Conservation (phyloP, 768 basidiomycete genomes). For the Hirschioporus abietinus region DNA sequence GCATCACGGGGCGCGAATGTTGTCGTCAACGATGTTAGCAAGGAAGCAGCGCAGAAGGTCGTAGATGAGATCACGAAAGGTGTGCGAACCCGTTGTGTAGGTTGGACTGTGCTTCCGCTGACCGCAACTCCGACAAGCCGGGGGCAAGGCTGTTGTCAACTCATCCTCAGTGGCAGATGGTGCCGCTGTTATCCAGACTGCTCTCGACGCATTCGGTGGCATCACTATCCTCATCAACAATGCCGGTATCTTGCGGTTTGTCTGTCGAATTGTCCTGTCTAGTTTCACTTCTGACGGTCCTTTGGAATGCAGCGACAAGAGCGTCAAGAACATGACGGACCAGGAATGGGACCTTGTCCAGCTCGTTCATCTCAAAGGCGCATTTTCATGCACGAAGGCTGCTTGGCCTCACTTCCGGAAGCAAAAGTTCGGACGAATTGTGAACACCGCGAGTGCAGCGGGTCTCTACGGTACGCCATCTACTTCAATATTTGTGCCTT, state of each 20-base stretch:
- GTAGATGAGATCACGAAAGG: slow-evolving; percentile 84
- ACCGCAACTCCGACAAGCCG: slow-evolving; percentile 42
- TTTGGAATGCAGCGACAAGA: slow-evolving; percentile 24
- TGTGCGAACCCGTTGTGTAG: slow-evolving; percentile 28
- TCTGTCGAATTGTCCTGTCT: not conserved
- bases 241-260: slow-evolving; percentile 81
- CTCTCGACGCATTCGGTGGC: slow-evolving; percentile 77
- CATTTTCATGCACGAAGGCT: slow-evolving; percentile 89
- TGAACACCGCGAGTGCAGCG: slow-evolving; percentile 94
- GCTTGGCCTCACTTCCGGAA: slow-evolving; percentile 95
- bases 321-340: slow-evolving; percentile 97
- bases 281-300: not conserved
- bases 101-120: slow-evolving; percentile 2
- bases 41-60: slow-evolving; percentile 83
- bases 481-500: not conserved
- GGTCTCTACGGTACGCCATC: slow-evolving; percentile 73
- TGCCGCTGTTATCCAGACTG: slow-evolving; percentile 77
- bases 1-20: slow-evolving; percentile 92
- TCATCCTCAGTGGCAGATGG: slow-evolving; percentile 86
- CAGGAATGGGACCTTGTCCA: slow-evolving; percentile 87
- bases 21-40: slow-evolving; percentile 93
- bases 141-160: slow-evolving; percentile 85
- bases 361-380: slow-evolving; percentile 90
- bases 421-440: slow-evolving; percentile 89
- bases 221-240: slow-evolving; percentile 94